Base-by-base conservation (phyloP, 164 flowering plant genomes). In the Cinnamomum micranthum region DNA sequence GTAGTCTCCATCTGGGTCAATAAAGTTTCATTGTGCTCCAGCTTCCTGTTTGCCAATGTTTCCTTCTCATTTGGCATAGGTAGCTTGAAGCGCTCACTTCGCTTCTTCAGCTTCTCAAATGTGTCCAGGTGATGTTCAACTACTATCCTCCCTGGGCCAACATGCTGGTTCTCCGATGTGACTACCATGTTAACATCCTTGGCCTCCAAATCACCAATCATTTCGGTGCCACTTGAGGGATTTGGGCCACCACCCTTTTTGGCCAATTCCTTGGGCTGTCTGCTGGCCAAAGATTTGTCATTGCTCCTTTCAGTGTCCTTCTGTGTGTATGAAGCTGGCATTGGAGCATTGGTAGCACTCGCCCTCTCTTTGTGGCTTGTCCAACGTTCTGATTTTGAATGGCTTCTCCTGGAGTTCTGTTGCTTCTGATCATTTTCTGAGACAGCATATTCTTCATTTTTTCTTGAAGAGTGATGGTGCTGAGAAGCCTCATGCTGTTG, bases 81-180 rank as follows among this genome's bases (percentile, higher is more conserved):
- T 76, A 91, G 92, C 81, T 92, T 96, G 87, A 96, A 96, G 62
- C 99, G 85, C 79, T 96, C 99, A 65, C 99, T 94, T 55, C 99
- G 82, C 79, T 93, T 94, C 86, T 91, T 96, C 75, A 96, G 80
- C 87, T 92, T 96, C 69, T 83, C 97, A 47, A 92, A 93, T 7
- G 99, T 92, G 75, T 96, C 98, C 67, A 91, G 82, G 84, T 90
- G 99, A 50, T 83, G 85, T 69, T 87, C 92, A n/a, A 85, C 95
- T 71, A 77, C 79, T 55, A 28, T 64, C 50, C 67, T 75, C 58
- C 79, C 84, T 3, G 76, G 64, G 23, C 80, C 79, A 47, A 65
- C 72, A 60, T 69, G 70, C 23, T 47, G 52, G 24, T 22, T 63
- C 2, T 74, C 84, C 13, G 67, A 52, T 23, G 28, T 23, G 7